Percentiles rank a stretch among this genome's conserved stretches.
Conservation (phyloP, 768 basidiomycete genomes). For the Termitomyces sp. region DNA sequence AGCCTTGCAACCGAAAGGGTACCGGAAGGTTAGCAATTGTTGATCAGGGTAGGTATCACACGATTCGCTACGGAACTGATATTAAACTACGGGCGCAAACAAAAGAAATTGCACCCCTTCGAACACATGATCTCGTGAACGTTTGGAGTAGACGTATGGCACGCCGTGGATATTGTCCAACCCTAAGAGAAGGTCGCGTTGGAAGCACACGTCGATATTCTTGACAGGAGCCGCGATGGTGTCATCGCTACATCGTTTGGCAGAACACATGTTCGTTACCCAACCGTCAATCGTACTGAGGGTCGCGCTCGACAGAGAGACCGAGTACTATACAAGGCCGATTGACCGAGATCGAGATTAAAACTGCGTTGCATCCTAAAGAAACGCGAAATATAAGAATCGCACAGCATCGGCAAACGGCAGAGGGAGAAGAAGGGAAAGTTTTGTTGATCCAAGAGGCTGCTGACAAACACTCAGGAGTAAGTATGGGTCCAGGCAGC, state of each 20-base stretch:
- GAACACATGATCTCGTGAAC: background rate
- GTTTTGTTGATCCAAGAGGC: background rate
- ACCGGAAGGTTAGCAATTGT: no score
- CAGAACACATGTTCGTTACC: background rate
- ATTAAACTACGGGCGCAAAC: no score
- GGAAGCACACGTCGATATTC: background rate
- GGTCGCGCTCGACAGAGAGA: background rate
- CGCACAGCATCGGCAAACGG: no score
- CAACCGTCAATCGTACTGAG: background rate
- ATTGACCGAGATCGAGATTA: background rate
- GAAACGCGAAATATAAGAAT: no score
- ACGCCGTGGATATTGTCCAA: no score
- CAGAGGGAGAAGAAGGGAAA: no score
- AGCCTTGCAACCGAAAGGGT: background rate
- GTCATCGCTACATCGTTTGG: background rate
- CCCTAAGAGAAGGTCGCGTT: background rate
- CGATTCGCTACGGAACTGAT: no score
- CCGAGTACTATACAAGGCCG: no score
- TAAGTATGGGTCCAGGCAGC: background rate
- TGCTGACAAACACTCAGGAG: background rate
- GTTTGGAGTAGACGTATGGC: background rate
- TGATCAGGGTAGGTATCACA: no score
- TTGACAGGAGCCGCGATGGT: background rate
- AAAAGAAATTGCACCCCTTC: background rate
- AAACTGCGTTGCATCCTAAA: background rate